These are phyloP conservation scores for Musa beccarii DNA, from an alignment of 176 grass and related monocot species.

Conservation along the genomic window DNA sequence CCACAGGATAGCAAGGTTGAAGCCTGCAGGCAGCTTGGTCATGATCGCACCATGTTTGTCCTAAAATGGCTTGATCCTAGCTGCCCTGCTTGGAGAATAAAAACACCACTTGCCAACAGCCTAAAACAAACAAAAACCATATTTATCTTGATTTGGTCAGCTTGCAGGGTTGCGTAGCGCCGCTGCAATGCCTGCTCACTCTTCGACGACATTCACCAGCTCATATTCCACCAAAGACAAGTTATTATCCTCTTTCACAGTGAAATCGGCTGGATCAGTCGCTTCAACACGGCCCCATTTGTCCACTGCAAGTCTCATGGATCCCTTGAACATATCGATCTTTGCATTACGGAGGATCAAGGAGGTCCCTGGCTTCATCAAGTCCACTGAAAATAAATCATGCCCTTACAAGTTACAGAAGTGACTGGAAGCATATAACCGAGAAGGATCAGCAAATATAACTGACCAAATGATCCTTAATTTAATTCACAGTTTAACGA, in stretches of 20 bases:
- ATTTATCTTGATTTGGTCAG: not conserved
- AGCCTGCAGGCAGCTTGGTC: not conserved
- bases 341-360: conserved; percentile 84
- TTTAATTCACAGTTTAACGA: not conserved
- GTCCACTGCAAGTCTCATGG: conserved; percentile 84
- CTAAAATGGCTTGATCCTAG: not conserved
- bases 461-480: not conserved
- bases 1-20: not conserved
- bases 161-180: not conserved
- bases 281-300: conserved; percentile 87
- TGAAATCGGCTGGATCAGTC: conserved; percentile 49
- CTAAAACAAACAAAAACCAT: not conserved
- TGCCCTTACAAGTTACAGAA: not conserved
- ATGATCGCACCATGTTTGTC: not conserved
- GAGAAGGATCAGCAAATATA: not conserved
- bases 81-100: not conserved
- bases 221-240: conserved; percentile 85
- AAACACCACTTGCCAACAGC: not conserved
- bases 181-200: conserved; percentile 18
- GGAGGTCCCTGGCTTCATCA: conserved; percentile 55
- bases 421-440: no score
- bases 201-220: conserved; percentile 66
- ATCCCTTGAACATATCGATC: conserved; percentile 94
- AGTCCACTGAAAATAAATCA: conserved; percentile 45
- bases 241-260: conserved; percentile 83